Evolutionary conservation across 768 basidiomycete genomes (phyloP).

Genomic region (Neoboletus subvelutipes): DNA sequence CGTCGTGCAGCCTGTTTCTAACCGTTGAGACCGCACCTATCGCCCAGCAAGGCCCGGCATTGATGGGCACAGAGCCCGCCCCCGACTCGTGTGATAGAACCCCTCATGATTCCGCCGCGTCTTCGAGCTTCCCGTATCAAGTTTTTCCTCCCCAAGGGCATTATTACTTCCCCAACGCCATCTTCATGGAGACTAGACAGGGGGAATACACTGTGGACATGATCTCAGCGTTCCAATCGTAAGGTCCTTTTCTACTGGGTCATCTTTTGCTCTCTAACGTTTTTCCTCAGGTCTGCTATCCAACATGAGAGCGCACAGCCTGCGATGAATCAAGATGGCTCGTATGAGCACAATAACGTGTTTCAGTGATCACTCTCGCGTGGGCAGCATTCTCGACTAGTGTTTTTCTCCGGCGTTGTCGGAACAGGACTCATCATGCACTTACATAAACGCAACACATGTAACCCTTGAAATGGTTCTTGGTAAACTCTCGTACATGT

Average conservation of each 20-base stretch:
- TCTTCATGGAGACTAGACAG: not conserved
- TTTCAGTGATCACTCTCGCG: constrained; percentile 12
- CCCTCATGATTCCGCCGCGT: constrained; percentile 3
- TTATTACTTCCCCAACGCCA: not conserved
- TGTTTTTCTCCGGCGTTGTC: not conserved
- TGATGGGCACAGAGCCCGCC: not conserved
- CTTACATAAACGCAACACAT: not conserved
- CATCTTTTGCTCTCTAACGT: not conserved
- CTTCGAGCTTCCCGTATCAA: not conserved
- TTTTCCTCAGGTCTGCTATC: constrained; percentile 4
- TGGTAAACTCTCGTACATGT: not conserved
- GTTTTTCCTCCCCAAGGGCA: not conserved
- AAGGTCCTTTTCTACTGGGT: not conserved
- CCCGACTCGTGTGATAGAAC: constrained; percentile 7
- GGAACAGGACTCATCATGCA: not conserved
- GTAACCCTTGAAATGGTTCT: not conserved
- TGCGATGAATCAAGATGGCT: constrained; percentile 2
- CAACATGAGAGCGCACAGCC: constrained; percentile 14
- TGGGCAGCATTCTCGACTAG: not conserved
- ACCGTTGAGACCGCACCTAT: constrained; percentile 1
- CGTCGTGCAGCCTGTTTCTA: constrained; percentile 18
- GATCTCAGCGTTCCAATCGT: constrained; percentile 6
- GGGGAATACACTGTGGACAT: constrained; percentile 6
- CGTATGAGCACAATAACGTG: constrained; percentile 9
- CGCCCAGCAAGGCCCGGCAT: constrained; percentile 5